These are phyloP conservation scores for Pythium dissimile DNA, from an alignment of 352 stramenopile species.

Conservation along the genomic window DNA sequence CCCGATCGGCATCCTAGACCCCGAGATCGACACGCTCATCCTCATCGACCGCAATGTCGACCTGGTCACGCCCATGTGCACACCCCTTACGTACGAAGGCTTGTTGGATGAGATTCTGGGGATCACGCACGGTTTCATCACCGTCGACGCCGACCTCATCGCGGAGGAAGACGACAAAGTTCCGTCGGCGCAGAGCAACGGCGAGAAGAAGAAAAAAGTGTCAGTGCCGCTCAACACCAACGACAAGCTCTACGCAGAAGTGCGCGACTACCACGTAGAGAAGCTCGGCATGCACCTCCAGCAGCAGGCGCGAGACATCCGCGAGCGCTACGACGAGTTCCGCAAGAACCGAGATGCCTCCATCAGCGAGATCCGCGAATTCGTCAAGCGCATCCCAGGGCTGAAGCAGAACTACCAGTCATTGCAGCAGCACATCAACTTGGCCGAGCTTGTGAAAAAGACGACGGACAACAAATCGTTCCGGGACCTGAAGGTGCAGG, in stretches of 20 bases:
- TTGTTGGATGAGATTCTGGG: slow-evolving; percentile 95
- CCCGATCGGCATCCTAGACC: slow-evolving; percentile 70
- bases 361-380: slow-evolving; percentile 97
- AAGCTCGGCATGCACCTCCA: slow-evolving; percentile 95
- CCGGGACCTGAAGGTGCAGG: slow-evolving; percentile 92
- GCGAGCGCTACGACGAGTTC: slow-evolving; percentile 93
- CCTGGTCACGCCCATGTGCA: slow-evolving; percentile 94
- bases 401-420: slow-evolving; percentile 93
- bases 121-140: slow-evolving; percentile 91
- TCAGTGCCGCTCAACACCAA: slow-evolving; percentile 93
- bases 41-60: slow-evolving; percentile 95
- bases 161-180: slow-evolving; percentile 57
- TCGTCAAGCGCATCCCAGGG: slow-evolving; percentile 97
- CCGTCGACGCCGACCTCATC: slow-evolving; percentile 71
- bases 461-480: slow-evolving; percentile 93
- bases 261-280: slow-evolving; percentile 96
- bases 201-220: slow-evolving; percentile 77
- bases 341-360: slow-evolving; percentile 94
- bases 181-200: slow-evolving; percentile 21
- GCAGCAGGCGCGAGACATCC: slow-evolving; percentile 94
- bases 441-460: slow-evolving; percentile 95
- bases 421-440: slow-evolving; percentile 97
- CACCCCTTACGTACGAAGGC: slow-evolving; percentile 96
- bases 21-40: slow-evolving; percentile 93
- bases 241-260: slow-evolving; percentile 94